A percentile compares a stretch with the other conserved stretches of the same genome.
phyloP scores from a whole-genome alignment of 306 rosid genomes.

The Glycine soja region DNA sequence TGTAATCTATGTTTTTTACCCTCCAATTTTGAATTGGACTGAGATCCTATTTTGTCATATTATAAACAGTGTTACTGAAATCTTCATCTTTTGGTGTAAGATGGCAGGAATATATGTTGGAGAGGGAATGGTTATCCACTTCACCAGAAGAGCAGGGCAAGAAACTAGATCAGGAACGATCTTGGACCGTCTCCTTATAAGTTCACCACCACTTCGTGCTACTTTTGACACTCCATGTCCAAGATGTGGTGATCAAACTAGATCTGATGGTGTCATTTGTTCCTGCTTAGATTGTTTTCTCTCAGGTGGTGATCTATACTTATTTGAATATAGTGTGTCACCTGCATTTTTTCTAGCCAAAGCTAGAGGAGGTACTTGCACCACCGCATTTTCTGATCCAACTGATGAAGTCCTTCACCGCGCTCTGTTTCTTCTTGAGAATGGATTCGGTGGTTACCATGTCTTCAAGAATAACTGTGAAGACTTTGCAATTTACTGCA shows the following conservation, averaged over 20 bases:
- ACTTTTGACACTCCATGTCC: slow-evolving; percentile 57
- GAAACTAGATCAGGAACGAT: slow-evolving; percentile 56
- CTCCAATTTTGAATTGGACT: neutral
- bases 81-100: slow-evolving; percentile 8
- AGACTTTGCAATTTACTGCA: slow-evolving; percentile 87
- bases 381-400: slow-evolving; percentile 64
- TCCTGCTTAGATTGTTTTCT: slow-evolving; percentile 81
- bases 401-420: slow-evolving; percentile 59
- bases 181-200: slow-evolving; percentile 48
- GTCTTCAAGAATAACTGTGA: slow-evolving; percentile 77
- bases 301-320: slow-evolving; percentile 59
- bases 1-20: neutral
- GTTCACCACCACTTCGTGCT: slow-evolving; percentile 54
- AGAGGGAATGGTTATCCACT: slow-evolving; percentile 72
- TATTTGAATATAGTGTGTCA: slow-evolving; percentile 62
- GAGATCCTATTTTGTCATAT: neutral
- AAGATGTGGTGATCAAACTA: slow-evolving; percentile 58
- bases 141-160: slow-evolving; percentile 64
- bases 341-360: no score
- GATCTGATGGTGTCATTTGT: slow-evolving; percentile 57
- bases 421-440: slow-evolving; percentile 65
- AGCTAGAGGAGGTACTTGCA: no score
- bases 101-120: slow-evolving; percentile 74
- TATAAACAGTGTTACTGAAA: slow-evolving; percentile 7
- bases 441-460: slow-evolving; percentile 71